These are phyloP conservation scores for Ustilago vetiveriae DNA, from an alignment of 1,284 basidiomycete species.

Conservation along the genomic window DNA sequence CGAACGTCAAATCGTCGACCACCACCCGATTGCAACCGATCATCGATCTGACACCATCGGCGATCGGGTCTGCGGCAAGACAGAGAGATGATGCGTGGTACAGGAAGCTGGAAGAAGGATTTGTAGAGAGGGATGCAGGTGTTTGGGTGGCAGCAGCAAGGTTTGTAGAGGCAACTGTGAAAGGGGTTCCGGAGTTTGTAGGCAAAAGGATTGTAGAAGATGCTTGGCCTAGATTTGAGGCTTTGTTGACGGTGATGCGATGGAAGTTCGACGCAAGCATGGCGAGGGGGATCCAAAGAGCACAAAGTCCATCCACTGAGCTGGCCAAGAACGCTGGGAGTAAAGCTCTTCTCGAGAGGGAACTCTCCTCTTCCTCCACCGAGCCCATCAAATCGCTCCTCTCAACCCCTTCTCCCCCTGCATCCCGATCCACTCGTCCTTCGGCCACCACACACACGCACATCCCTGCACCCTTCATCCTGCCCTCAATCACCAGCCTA, in stretches of 20 bases:
- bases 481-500: conserved; percentile 11
- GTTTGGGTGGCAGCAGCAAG: conserved; percentile 55
- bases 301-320: no score
- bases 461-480: conserved; percentile 18
- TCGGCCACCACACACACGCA: not conserved
- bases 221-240: conserved; percentile 56
- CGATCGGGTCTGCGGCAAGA: not conserved
- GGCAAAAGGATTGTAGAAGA: conserved; percentile 51
- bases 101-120: conserved; percentile 9
- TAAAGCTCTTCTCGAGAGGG: conserved; percentile 1
- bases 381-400: conserved; percentile 4
- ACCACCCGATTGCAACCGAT: conserved; percentile 12
- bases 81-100: conserved; percentile 5
- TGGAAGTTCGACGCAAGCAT: conserved; percentile 28
- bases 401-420: not conserved
- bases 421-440: not conserved
- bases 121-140: conserved; percentile 45
- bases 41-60: conserved; percentile 16
- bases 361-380: not conserved
- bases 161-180: conserved; percentile 39
- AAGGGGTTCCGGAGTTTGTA: conserved; percentile 48
- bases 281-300: no score
- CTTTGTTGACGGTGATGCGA: conserved; percentile 31
- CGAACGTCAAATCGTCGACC: conserved; percentile 1
- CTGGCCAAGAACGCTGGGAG: no score